A percentile compares a stretch with the other conserved stretches of the same genome.
These are phyloP conservation scores for Pseudopithomyces chartarum DNA, from an alignment of 2,329 filamentous ascomycete species.

Conservation along the genomic window DNA sequence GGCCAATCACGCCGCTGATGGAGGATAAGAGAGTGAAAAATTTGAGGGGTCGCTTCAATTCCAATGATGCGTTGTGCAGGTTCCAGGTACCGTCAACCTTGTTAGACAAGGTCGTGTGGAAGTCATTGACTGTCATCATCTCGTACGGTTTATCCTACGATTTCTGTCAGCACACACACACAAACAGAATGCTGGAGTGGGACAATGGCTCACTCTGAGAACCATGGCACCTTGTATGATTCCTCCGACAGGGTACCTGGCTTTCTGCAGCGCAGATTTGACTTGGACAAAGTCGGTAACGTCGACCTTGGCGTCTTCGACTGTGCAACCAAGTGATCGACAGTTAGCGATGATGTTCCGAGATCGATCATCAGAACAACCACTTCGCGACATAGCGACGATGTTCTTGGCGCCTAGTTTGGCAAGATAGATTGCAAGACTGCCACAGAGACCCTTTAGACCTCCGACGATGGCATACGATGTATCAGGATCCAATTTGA, in stretches of 20 bases:
- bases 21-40: slow-evolving; percentile 31
- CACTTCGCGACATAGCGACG: too few species aligned
- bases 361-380: too few species aligned
- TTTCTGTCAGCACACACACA: too few species aligned
- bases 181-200: not conserved
- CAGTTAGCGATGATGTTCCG: too few species aligned
- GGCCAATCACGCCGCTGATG: slow-evolving; percentile 19
- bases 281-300: not conserved
- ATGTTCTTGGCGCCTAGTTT: slow-evolving; percentile 15
- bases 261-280: not conserved
- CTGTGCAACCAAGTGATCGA: not conserved
- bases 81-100: slow-evolving; percentile 19
- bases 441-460: slow-evolving; percentile 20
- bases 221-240: slow-evolving; percentile 43
- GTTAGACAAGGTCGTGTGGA: slow-evolving; percentile 6
- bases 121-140: slow-evolving; percentile 6
- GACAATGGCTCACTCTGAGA: slow-evolving; percentile 12
- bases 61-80: slow-evolving; percentile 8
- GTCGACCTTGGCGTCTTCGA: not conserved
- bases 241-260: slow-evolving; percentile 12
- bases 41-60: slow-evolving; percentile 6
- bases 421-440: slow-evolving; percentile 16
- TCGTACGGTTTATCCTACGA: not conserved
- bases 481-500: slow-evolving; percentile 8
- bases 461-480: slow-evolving; percentile 25